Conservation (phyloP, 768 basidiomycete genomes). For the Basidioascus undulatus region DNA sequence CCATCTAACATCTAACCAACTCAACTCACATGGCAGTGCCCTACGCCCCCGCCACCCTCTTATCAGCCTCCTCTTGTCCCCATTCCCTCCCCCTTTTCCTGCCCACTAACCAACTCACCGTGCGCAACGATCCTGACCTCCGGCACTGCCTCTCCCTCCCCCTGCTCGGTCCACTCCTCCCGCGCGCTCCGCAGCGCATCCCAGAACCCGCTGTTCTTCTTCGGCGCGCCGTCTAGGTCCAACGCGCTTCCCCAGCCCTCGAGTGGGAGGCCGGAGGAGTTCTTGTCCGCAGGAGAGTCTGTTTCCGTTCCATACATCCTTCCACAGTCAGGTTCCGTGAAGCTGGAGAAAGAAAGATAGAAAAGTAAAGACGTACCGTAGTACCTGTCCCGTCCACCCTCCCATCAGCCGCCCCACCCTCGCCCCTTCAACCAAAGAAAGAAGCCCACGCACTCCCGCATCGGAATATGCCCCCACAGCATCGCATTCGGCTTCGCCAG, state of each 20-base stretch:
- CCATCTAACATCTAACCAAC: too few relatives aligned
- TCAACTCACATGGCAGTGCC: not conserved
- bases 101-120: conserved; percentile 63
- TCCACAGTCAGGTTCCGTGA: not conserved
- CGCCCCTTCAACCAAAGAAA: not conserved
- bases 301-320: conserved; percentile 35
- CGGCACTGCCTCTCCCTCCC: conserved; percentile 23
- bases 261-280: conserved; percentile 35
- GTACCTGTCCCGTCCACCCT: too few relatives aligned
- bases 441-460: conserved; percentile 28
- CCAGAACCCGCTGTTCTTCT: conserved; percentile 55
- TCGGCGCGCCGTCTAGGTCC: conserved; percentile 36
- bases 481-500: conserved; percentile 78
- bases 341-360: not conserved
- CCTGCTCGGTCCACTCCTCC: conserved; percentile 43
- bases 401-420: not conserved
- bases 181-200: conserved; percentile 47
- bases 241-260: conserved; percentile 40
- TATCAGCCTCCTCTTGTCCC: too few relatives aligned
- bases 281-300: conserved; percentile 37
- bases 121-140: conserved; percentile 79
- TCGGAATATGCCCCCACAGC: conserved; percentile 91
- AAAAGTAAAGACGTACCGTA: too few relatives aligned
- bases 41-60: too few relatives aligned
- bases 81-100: too few relatives aligned